phyloP scores from a whole-genome alignment of 148 eudicot genomes.

The Arctostaphylos glauca region DNA sequence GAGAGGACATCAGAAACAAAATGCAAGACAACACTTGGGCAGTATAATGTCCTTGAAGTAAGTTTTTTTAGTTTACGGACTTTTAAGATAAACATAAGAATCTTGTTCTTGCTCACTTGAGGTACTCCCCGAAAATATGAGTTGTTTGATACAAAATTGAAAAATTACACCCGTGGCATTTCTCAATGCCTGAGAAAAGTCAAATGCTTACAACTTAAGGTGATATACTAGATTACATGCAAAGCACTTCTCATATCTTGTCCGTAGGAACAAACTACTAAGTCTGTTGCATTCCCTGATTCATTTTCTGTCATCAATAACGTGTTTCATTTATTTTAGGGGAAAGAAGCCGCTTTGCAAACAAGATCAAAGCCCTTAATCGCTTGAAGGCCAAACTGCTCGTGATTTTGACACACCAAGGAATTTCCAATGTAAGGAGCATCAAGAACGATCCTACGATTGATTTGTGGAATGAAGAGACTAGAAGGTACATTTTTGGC shows the following conservation, averaged over 20 bases:
- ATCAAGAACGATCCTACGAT: slow-evolving; percentile 34
- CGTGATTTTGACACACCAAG: slow-evolving; percentile 51
- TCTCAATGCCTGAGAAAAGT: neutral
- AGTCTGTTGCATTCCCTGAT: too few species aligned
- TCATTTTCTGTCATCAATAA: neutral
- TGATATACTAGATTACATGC: neutral
- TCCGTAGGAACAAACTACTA: too few species aligned
- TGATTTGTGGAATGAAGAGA: slow-evolving; percentile 46
- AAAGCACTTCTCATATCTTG: neutral
- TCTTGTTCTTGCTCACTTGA: neutral
- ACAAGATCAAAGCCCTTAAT: slow-evolving; percentile 83
- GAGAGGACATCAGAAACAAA: neutral
- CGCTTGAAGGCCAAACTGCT: slow-evolving; percentile 79
- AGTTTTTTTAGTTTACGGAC: neutral
- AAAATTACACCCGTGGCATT: neutral
- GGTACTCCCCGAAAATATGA: neutral
- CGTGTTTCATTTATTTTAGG: slow-evolving; percentile 41
- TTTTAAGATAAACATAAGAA: neutral
- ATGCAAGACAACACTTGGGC: neutral
- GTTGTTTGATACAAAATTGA: neutral
- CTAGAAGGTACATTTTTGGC: slow-evolving; percentile 55
- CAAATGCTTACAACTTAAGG: neutral
- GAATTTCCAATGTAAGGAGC: slow-evolving; percentile 31
- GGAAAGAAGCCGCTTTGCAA: slow-evolving; percentile 72
- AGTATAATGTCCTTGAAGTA: neutral